These are phyloP conservation scores for Physocladia obscura DNA, from an alignment of 192 early-diverging fungal genomes.

Conservation along the genomic window DNA sequence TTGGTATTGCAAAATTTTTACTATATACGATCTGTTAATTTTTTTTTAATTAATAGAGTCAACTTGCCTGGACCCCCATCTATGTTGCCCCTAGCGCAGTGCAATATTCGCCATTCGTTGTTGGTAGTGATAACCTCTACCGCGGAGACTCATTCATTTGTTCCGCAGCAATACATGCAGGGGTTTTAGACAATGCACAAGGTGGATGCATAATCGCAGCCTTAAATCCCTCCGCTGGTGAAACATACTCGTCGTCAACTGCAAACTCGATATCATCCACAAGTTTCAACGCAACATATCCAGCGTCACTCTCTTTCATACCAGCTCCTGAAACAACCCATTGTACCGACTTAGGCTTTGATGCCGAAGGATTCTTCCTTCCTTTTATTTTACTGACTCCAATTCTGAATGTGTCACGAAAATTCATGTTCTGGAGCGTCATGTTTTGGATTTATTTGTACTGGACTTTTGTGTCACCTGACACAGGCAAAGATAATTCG, in stretches of 20 bases:
- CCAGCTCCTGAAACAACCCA: not conserved
- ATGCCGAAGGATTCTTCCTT: conserved; percentile 26
- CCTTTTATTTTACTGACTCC: conserved; percentile 27
- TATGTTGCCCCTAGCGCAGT: conserved; percentile 1
- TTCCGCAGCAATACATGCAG: conserved; percentile 33
- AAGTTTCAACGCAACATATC: conserved; percentile 35
- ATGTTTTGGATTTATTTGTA: conserved; percentile 17
- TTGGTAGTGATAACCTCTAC: conserved; percentile 27
- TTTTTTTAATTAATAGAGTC: no score
- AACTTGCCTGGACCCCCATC: conserved; percentile 6
- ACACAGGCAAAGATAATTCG: conserved; percentile 22
- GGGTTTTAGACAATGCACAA: conserved; percentile 23
- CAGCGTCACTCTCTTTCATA: conserved; percentile 19
- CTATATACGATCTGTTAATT: no score
- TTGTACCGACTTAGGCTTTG: conserved; percentile 38
- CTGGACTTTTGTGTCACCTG: conserved; percentile 30
- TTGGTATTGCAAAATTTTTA: no score
- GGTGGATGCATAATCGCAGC: conserved; percentile 35
- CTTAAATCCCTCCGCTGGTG: conserved; percentile 9
- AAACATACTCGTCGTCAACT: not conserved
- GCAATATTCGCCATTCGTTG: conserved; percentile 32
- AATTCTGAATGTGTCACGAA: conserved; percentile 20
- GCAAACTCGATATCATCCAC: conserved; percentile 30
- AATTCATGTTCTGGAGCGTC: conserved; percentile 3
- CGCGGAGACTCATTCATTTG: conserved; percentile 40